These are phyloP conservation scores for Podospora anserina DNA, from an alignment of 495 filamentous ascomycete genomes.

Conservation along the genomic window DNA sequence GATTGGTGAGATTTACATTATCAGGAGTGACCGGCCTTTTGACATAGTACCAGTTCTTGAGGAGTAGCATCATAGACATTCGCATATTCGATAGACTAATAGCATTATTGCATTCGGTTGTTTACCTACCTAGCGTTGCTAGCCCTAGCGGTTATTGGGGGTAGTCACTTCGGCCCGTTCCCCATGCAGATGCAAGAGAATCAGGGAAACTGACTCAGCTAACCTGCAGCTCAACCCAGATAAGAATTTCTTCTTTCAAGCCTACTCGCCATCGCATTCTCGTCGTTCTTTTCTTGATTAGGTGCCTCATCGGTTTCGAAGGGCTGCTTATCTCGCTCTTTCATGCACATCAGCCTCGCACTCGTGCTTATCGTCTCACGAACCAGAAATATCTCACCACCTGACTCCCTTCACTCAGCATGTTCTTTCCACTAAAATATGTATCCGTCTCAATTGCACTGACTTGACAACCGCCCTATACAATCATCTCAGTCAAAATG, in stretches of 20 bases:
- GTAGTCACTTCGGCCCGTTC: neutral
- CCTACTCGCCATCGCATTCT: neutral
- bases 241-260: neutral
- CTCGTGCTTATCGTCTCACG: neutral
- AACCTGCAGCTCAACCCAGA: neutral
- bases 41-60: neutral
- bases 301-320: neutral
- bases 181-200: neutral
- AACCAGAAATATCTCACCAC: neutral
- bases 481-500: neutral
- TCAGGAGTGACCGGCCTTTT: slow-evolving; percentile 13
- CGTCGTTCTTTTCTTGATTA: neutral
- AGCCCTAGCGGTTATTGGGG: too few relatives aligned
- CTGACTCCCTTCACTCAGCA: neutral
- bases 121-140: too few relatives aligned
- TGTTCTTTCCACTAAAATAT: neutral
- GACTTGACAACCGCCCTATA: neutral
- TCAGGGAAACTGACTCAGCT: neutral
- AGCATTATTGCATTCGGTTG: neutral
- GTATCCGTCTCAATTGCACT: neutral
- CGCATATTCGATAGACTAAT: neutral
- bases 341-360: neutral
- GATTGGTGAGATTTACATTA: slow-evolving; percentile 58
- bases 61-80: neutral
- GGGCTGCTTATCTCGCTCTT: neutral